These are phyloP conservation scores for Chlorella sp. DNA, from an alignment of 139 green algal genomes.

Conservation along the genomic window DNA sequence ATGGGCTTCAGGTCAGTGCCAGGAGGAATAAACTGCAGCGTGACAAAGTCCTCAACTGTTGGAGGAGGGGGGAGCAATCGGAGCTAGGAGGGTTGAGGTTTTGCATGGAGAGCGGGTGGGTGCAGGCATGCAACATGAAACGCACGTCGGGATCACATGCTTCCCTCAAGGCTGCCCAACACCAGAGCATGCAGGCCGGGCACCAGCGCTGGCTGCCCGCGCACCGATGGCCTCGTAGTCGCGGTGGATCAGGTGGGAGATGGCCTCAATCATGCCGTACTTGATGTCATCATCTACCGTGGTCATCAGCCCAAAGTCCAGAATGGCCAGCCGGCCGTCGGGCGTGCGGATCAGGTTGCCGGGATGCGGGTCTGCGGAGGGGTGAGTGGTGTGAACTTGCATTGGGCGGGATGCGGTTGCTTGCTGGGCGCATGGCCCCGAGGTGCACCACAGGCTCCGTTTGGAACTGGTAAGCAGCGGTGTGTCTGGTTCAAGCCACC, in stretches of 20 bases:
- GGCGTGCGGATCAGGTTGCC: constrained; percentile 97
- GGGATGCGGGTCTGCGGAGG: constrained; percentile 71
- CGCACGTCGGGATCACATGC: too few relatives aligned
- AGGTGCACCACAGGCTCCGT: too few relatives aligned
- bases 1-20: constrained; percentile 95
- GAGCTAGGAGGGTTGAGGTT: too few relatives aligned
- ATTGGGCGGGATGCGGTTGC: background rate
- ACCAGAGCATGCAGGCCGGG: too few relatives aligned
- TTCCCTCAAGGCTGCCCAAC: too few relatives aligned
- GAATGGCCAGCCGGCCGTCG: constrained; percentile 92
- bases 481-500: too few relatives aligned
- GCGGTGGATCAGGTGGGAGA: constrained; percentile 97
- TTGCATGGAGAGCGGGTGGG: too few relatives aligned
- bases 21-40: constrained; percentile 96
- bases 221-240: constrained; percentile 95
- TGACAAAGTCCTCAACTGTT: constrained; percentile 95
- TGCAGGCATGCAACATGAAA: too few relatives aligned
- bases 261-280: constrained; percentile 99
- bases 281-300: constrained; percentile 90
- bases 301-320: constrained; percentile 94
- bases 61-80: background rate
- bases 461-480: too few relatives aligned
- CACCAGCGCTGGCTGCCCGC: too few relatives aligned
- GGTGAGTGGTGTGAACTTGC: too few relatives aligned
- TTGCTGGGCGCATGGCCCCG: background rate